Conservation (phyloP, 169 alveolate genomes). For the Cyclospora cayetanensis region DNA sequence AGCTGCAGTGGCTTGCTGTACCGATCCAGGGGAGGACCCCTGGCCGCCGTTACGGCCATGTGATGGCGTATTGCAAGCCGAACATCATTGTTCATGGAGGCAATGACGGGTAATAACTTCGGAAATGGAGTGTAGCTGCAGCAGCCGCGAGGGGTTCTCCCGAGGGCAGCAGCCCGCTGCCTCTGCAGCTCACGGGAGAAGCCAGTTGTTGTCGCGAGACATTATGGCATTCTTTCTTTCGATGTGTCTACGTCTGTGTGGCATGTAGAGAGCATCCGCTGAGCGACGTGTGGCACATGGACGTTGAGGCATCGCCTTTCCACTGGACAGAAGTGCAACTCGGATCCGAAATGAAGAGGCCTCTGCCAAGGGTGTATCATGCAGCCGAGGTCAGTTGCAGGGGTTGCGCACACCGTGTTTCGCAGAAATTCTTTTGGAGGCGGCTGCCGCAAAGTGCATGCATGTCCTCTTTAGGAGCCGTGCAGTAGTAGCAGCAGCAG, state of each 20-base stretch:
- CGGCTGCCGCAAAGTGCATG: neutral
- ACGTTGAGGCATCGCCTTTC: slow-evolving; percentile 97
- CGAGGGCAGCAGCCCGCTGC: too few species aligned
- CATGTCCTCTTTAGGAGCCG: too few species aligned
- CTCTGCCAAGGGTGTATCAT: slow-evolving; percentile 97
- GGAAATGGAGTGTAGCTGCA: too few species aligned
- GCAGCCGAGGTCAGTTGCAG: slow-evolving; percentile 89
- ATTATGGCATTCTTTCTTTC: neutral
- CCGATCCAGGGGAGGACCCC: slow-evolving; percentile 98
- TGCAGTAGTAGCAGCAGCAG: neutral
- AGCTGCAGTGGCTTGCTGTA: slow-evolving; percentile 97
- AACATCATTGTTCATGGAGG: slow-evolving; percentile 98
- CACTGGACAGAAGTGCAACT: slow-evolving; percentile 94
- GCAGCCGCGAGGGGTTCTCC: too few species aligned
- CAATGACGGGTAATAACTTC: slow-evolving; percentile 93
- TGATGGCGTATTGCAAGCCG: slow-evolving; percentile 96
- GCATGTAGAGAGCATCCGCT: neutral
- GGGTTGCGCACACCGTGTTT: too few species aligned
- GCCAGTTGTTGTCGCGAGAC: too few species aligned
- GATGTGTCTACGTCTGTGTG: neutral
- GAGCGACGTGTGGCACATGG: slow-evolving; percentile 79
- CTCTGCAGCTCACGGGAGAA: too few species aligned
- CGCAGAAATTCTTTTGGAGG: too few species aligned
- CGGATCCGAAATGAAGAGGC: slow-evolving; percentile 85
- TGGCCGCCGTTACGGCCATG: slow-evolving; percentile 98